Percentiles rank a stretch among this genome's conserved stretches.
phyloP scores from a whole-genome alignment of 768 basidiomycete genomes.

The Scleroderma bovista region DNA sequence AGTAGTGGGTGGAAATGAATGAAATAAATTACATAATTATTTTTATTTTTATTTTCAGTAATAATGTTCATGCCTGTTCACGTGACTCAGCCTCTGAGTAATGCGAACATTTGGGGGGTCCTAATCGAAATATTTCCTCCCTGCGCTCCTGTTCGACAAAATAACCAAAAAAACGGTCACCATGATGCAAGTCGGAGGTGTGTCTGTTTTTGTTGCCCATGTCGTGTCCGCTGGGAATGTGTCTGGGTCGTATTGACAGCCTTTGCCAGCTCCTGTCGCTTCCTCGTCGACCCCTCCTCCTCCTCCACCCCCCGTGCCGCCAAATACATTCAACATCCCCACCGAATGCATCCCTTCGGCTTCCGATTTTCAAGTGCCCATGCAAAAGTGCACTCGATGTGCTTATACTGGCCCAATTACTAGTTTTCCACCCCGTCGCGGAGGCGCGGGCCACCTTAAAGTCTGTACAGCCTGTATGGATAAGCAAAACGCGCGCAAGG shows the following conservation, averaged over 20 bases:
- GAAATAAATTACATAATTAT: too few relatives aligned
- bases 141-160: neutral
- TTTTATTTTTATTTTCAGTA: too few relatives aligned
- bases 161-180: neutral
- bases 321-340: conserved; percentile 19
- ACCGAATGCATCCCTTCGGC: neutral
- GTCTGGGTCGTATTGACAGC: neutral
- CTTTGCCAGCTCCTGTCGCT: conserved; percentile 7
- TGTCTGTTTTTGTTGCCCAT: neutral
- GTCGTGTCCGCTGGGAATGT: neutral
- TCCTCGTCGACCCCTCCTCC: conserved; percentile 12
- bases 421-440: conserved; percentile 26
- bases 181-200: neutral
- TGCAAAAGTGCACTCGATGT: conserved; percentile 30
- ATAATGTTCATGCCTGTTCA: too few relatives aligned
- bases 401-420: conserved; percentile 24
- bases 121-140: too few relatives aligned
- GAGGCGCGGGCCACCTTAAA: conserved; percentile 27
- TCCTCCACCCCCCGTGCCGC: neutral
- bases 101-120: too few relatives aligned
- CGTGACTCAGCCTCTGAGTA: too few relatives aligned
- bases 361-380: too few relatives aligned
- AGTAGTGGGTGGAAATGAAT: too few relatives aligned
- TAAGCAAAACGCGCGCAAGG: conserved; percentile 30
- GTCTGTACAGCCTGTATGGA: conserved; percentile 30